These are phyloP conservation scores for Colletotrichum trifolii DNA, from an alignment of 2,329 filamentous ascomycete species.

Conservation along the genomic window DNA sequence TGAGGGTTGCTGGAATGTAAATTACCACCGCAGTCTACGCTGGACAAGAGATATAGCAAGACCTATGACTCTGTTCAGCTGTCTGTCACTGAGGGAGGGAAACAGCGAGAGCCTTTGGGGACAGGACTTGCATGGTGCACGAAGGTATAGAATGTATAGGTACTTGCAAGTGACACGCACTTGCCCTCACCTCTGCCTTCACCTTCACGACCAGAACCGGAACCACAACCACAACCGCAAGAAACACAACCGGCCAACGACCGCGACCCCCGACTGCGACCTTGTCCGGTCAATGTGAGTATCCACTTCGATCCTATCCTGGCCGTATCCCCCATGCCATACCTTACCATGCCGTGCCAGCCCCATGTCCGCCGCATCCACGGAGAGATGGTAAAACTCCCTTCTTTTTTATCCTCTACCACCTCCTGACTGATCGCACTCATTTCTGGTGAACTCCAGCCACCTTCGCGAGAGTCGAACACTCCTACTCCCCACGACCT, in stretches of 20 bases:
- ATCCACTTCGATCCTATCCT: slow-evolving; percentile 23
- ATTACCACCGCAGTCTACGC: too few relatives aligned
- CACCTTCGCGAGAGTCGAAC: slow-evolving; percentile 27
- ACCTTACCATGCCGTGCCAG: neutral
- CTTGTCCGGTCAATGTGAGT: slow-evolving; percentile 7
- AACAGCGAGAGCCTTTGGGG: too few relatives aligned
- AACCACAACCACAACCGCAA: neutral
- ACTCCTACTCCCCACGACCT: slow-evolving; percentile 10
- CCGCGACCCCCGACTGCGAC: slow-evolving; percentile 7
- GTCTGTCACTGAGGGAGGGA: too few relatives aligned
- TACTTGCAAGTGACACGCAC: too few relatives aligned
- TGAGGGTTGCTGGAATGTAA: too few relatives aligned
- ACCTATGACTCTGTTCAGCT: too few relatives aligned
- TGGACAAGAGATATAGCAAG: too few relatives aligned
- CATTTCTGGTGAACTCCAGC: slow-evolving; percentile 17
- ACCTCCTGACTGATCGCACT: slow-evolving; percentile 20
- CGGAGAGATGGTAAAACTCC: slow-evolving; percentile 20
- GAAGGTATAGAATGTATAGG: too few relatives aligned
- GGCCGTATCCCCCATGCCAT: neutral
- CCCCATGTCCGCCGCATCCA: slow-evolving; percentile 19
- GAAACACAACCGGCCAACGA: slow-evolving; percentile 13
- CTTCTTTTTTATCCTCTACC: slow-evolving; percentile 31
- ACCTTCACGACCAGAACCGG: neutral
- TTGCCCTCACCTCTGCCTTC: neutral
- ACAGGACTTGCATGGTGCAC: too few relatives aligned